Evolutionary conservation across 805 yeast genomes (phyloP).

Genomic region (Cyberlindnera bimundalis): DNA sequence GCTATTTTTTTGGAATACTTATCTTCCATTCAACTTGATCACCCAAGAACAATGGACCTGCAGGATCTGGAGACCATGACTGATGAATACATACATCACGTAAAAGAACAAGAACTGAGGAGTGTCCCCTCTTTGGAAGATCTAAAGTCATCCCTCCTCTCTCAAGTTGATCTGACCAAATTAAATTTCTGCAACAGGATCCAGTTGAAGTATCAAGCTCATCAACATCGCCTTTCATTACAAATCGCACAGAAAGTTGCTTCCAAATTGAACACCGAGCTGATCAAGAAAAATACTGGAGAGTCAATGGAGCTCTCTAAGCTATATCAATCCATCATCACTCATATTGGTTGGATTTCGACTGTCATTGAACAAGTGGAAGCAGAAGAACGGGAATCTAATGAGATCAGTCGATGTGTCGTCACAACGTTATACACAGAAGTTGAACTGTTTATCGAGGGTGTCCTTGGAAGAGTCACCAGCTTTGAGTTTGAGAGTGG

Average conservation of each 20-base stretch:
- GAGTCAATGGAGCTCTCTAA: conserved; percentile 3
- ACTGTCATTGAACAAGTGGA: background rate
- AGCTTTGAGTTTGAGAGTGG: conserved; percentile 4
- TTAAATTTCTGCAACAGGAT: conserved; percentile 1
- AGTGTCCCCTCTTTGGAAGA: conserved; percentile 5
- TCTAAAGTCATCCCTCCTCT: background rate
- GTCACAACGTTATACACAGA: background rate
- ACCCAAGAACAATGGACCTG: background rate
- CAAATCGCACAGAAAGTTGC: background rate
- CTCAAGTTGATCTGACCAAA: background rate
- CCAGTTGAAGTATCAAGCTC: background rate
- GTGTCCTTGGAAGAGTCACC: background rate
- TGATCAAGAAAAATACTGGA: background rate
- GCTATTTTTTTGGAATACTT: conserved; percentile 2
- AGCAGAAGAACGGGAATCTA: background rate
- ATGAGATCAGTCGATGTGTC: conserved; percentile 3
- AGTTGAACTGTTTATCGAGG: background rate
- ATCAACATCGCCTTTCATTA: conserved; percentile 1
- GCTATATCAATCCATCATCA: conserved; percentile 5
- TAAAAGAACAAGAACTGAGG: conserved; percentile 14
- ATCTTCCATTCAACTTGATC: background rate
- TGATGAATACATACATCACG: conserved; percentile 7
- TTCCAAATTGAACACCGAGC: conserved; percentile 1
- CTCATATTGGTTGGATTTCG: background rate
- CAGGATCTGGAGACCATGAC: conserved; percentile 2